Evolutionary conservation across 2,329 filamentous ascomycete genomes (phyloP), one percentile per base, ranked within the genome.

Genomic region (Grosmannia clavigera): DNA sequence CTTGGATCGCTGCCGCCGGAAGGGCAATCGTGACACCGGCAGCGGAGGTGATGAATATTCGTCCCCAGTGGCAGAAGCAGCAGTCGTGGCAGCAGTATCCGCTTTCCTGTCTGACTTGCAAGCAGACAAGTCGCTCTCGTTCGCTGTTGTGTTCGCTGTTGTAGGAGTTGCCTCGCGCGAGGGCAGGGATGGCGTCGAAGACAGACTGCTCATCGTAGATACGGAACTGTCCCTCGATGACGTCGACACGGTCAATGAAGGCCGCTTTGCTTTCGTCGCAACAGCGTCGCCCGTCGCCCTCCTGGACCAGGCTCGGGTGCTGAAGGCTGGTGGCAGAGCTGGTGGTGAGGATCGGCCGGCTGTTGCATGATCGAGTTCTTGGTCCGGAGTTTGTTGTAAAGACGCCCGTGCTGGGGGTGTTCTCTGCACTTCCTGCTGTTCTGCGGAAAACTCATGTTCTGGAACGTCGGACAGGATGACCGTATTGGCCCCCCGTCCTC

Each of bases 121-220:
- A 14, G 57, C 29, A 1, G 62, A 60, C 29, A 51, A 12, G 10
- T 64, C 61, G 40, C 61, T 63, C 40, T 61, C 63, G n/a, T 59
- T 59, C 4, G 59, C 61, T 1, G 63, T 64, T 11, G 58, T 58
- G n/a, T 59, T 59, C 4, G 59, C 61, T 1, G 63, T 64, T 11
- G 58, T 58, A 2, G 62, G 61, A 3, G 60, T 64, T 5, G 50
- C 61, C 33, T 62, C 61, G 3, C 61, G 59, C 1, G 62, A 65
- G 1, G 51, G 31, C 9, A 57, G 48, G 9, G 62, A 61, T 2
- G 77, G 76, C 0, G 76, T 78, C 0, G 68, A 66, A 1, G 73
- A 72, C 16, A 77, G 62, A 27, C 70, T 64, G 59, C 74, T 78
- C 12, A 78, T 66, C 5, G 70, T 72, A 2, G 76, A 78, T 2